A percentile compares a stretch with the other conserved stretches of the same genome.
phyloP scores from a whole-genome alignment of 1,284 basidiomycete species.

The Xerocomus amazonicus region DNA sequence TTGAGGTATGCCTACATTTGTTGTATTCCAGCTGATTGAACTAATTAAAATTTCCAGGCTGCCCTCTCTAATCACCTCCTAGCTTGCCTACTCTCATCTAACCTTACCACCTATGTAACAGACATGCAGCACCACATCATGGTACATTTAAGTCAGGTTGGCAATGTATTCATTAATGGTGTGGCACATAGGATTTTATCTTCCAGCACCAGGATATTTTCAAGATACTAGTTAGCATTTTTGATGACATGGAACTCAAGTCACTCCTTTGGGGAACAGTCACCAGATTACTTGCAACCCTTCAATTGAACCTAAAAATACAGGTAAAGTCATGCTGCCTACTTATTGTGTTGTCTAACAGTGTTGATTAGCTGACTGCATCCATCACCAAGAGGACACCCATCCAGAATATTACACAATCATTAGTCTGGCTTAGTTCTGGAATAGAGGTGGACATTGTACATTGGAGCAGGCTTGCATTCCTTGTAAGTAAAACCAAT shows the following conservation, averaged over 20 bases:
- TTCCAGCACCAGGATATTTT: background rate
- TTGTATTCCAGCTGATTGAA: too few species aligned
- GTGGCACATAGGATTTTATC: background rate
- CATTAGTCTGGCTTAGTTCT: background rate
- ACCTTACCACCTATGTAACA: background rate
- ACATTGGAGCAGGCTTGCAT: background rate
- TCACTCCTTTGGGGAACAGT: background rate
- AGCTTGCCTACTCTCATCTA: background rate
- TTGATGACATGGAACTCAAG: background rate
- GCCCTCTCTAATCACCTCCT: background rate
- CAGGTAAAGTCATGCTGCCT: too few species aligned
- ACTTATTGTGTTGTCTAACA: too few species aligned
- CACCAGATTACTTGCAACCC: too few species aligned
- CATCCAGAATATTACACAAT: background rate
- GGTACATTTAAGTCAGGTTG: background rate
- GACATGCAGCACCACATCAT: background rate
- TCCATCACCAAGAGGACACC: background rate
- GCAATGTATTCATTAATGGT: background rate
- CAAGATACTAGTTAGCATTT: background rate
- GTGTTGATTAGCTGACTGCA: background rate
- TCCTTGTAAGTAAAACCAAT: background rate
- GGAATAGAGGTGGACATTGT: background rate
- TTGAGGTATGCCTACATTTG: background rate
- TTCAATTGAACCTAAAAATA: too few species aligned
- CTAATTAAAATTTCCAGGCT: too few species aligned